phyloP scores from a whole-genome alignment of 2,329 filamentous ascomycete genomes.

The Aspergillus alliaceus region DNA sequence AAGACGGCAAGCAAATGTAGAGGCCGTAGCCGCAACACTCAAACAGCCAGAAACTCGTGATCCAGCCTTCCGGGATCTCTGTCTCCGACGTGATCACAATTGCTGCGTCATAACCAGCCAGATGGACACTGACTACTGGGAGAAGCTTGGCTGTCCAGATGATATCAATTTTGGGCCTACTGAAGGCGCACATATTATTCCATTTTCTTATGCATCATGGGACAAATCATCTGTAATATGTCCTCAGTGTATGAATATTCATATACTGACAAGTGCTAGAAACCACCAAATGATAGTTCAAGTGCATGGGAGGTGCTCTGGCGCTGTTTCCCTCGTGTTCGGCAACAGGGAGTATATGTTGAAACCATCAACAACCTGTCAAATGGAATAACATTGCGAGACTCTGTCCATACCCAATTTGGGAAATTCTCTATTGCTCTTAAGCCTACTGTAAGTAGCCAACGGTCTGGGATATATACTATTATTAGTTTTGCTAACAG shows the following conservation, averaged over 20 bases:
- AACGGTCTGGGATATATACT: neutral
- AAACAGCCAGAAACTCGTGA: neutral
- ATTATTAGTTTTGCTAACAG: neutral
- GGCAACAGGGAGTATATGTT: neutral
- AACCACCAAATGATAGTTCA: too few relatives aligned
- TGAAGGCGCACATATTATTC: slow-evolving; percentile 4
- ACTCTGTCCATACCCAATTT: neutral
- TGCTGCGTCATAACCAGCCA: neutral
- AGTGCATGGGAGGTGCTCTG: neutral
- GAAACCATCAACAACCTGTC: neutral
- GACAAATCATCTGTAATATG: neutral
- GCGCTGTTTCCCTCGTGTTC: slow-evolving; percentile 1
- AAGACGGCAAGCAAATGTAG: neutral
- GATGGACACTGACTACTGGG: too few relatives aligned
- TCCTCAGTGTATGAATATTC: neutral
- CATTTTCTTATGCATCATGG: slow-evolving; percentile 2
- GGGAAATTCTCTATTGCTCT: neutral
- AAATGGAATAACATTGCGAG: neutral
- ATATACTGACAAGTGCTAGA: neutral
- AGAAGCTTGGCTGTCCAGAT: too few relatives aligned
- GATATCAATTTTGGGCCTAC: neutral
- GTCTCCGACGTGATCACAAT: slow-evolving; percentile 1
- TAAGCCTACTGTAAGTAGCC: neutral
- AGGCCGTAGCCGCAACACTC: neutral
- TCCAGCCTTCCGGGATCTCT: neutral